Evolutionary conservation across 495 filamentous ascomycete genomes (phyloP).

Genomic region (Lepraria neglecta): DNA sequence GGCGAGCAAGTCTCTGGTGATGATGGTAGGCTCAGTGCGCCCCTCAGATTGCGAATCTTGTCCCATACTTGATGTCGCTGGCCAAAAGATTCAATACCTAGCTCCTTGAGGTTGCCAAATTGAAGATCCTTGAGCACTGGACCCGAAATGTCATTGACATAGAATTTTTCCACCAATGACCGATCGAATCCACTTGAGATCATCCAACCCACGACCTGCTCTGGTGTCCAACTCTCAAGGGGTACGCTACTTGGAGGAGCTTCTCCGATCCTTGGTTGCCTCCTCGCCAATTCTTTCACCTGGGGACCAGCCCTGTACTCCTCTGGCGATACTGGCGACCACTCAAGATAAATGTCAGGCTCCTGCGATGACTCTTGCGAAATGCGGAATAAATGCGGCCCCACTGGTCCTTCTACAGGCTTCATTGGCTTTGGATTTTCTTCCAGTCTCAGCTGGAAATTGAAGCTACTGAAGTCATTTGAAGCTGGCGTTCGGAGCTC

Average conservation of each 20-base stretch:
- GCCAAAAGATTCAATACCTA: conserved; percentile 88
- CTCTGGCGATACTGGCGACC: conserved; percentile 49
- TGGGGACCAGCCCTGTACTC: conserved; percentile 21
- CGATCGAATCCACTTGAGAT: conserved; percentile 62
- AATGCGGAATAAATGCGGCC: conserved; percentile 81
- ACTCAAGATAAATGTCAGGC: conserved; percentile 53
- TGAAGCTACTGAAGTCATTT: conserved; percentile 37
- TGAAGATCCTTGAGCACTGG: conserved; percentile 77
- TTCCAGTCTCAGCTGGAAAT: conserved; percentile 42
- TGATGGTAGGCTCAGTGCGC: conserved; percentile 49
- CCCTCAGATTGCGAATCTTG: conserved; percentile 66
- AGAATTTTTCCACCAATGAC: conserved; percentile 70
- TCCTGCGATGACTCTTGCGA: conserved; percentile 46
- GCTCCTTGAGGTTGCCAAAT: conserved; percentile 87
- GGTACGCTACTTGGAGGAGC: conserved; percentile 36
- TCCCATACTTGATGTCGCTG: conserved; percentile 81
- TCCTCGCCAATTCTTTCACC: conserved; percentile 32
- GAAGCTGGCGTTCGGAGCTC: conserved; percentile 65
- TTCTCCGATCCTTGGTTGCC: conserved; percentile 34
- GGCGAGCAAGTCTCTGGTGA: conserved; percentile 37
- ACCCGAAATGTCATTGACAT: conserved; percentile 85
- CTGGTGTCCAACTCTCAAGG: conserved; percentile 58
- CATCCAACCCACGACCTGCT: conserved; percentile 80
- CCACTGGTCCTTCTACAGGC: conserved; percentile 69
- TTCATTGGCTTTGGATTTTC: conserved; percentile 40